These are phyloP conservation scores for Aspergillus egyptiacus DNA, from an alignment of 495 filamentous ascomycete genomes.

Conservation along the genomic window DNA sequence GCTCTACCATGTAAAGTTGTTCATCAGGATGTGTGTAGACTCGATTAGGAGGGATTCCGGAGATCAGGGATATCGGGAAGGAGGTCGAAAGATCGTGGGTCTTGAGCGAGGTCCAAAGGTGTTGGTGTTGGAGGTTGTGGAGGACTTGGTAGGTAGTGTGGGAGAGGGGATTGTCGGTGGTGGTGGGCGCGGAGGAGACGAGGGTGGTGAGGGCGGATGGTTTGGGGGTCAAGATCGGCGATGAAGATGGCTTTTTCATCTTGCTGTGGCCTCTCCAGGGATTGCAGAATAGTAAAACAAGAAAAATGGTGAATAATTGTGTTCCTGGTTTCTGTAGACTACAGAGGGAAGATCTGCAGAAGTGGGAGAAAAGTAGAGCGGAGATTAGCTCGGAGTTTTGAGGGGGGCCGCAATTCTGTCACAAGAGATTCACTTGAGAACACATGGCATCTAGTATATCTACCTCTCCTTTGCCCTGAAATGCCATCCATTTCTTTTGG, in stretches of 20 bases:
- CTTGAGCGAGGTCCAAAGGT: slow-evolving; percentile 71
- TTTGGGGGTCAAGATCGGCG: slow-evolving; percentile 3
- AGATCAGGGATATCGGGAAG: slow-evolving; percentile 59
- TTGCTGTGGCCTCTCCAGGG: too few species aligned
- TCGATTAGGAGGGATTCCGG: slow-evolving; percentile 78
- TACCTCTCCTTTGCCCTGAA: too few species aligned
- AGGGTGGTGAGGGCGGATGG: slow-evolving; percentile 33
- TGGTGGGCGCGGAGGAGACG: slow-evolving; percentile 22
- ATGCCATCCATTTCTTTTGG: too few species aligned
- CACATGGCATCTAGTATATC: slow-evolving; percentile 43
- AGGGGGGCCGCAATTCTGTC: slow-evolving; percentile 2
- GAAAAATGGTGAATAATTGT: neutral
- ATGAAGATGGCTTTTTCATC: neutral
- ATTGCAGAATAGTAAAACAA: too few species aligned
- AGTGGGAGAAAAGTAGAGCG: slow-evolving; percentile 12
- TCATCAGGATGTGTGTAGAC: slow-evolving; percentile 93
- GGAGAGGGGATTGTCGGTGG: slow-evolving; percentile 25
- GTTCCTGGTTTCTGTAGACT: neutral
- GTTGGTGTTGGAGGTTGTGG: slow-evolving; percentile 80
- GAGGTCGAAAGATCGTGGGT: slow-evolving; percentile 42
- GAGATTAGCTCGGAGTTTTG: slow-evolving; percentile 16
- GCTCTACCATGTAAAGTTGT: slow-evolving; percentile 70
- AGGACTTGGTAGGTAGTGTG: slow-evolving; percentile 61
- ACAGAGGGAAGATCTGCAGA: neutral
- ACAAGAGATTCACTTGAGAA: slow-evolving; percentile 31